A percentile compares a stretch with the other conserved stretches of the same genome.
Evolutionary conservation across 139 green algal genomes (phyloP).

Genomic region (Yamagishiella unicocca): DNA sequence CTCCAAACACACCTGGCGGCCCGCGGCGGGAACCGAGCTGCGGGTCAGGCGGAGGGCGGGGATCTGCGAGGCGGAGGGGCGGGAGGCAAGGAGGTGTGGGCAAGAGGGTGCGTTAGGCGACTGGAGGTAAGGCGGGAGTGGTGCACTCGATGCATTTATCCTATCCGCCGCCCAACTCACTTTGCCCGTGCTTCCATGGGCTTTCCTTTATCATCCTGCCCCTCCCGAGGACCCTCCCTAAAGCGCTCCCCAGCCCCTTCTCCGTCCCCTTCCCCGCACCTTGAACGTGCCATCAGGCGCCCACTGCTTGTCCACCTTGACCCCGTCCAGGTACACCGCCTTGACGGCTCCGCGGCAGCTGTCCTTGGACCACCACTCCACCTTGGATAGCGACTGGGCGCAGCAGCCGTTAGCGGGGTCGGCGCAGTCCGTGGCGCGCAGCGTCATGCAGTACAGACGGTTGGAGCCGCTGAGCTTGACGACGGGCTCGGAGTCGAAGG

Average conservation of each 20-base stretch:
- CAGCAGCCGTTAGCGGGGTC: constrained; percentile 22
- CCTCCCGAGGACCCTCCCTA: no score
- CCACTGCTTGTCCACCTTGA: constrained; percentile 44
- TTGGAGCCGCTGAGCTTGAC: background rate
- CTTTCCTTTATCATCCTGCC: no score
- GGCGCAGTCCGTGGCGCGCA: background rate
- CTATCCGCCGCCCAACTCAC: no score
- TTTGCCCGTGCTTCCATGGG: no score
- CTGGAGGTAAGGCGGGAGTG: no score
- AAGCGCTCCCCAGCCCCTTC: no score
- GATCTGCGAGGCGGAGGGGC: background rate
- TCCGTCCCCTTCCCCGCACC: no score
- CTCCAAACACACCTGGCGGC: constrained; percentile 33
- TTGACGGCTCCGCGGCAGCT: constrained; percentile 22
- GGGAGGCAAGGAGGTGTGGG: no score
- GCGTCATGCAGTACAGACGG: constrained; percentile 17
- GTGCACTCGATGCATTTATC: no score
- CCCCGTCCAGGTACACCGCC: constrained; percentile 6
- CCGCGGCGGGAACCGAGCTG: background rate
- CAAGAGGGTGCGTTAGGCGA: no score
- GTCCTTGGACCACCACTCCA: constrained; percentile 37
- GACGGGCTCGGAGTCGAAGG: background rate
- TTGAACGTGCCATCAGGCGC: constrained; percentile 11
- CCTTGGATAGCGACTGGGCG: background rate
- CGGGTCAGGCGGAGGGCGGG: background rate